Base-by-base conservation (phyloP, 331 rosid species). In the Malus hybrid region DNA sequence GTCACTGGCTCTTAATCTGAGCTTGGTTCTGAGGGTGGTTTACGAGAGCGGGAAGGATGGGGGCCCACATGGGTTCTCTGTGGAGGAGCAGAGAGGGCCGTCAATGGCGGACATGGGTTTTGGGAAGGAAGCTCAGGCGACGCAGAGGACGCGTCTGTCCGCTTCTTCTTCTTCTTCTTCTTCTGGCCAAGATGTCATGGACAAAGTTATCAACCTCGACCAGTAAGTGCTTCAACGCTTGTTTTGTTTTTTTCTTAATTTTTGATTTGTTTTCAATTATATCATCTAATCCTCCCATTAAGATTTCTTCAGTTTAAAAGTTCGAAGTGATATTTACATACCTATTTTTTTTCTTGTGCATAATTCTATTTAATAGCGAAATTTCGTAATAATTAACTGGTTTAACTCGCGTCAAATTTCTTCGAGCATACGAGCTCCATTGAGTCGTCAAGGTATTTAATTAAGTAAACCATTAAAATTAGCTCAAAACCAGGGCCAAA, bases 1-100 rank as follows among this genome's bases (percentile, higher is more conserved):
- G 18, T 94, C 99, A 2, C 54, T 94, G 14, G 99, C 97, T 57
- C 68, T 94, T 72, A 94, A 94, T 78, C 83, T 90, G 56, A 83
- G 96, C 69, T 81, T 92, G 78, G 73, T 89, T 6, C 65, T 92
- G 67, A 87, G 86, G 80, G 83, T 81, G 6, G 11, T 84, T 64
- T 78, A 74, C 24, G 85, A 84, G 39, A 55, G 72, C 33, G 90
- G 80, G 48, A 76, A 79, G 24, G 73, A 72, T 11, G 80, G 73
- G 15, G 50, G 5, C 2, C 59, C 13, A 55, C 55, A 6, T 50
- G 56, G 75, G 15, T 76, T 77, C 44, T 34, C 71, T 14, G 48
- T n/a, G 71, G 75, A 65, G 80, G 80, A 76, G 67, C 80, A 32
- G 78, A 77, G 74, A 68, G 74, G 39, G 10, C 6, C 64, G 48